phyloP scores from a whole-genome alignment of 148 eudicot genomes.

The Cornus kousa region DNA sequence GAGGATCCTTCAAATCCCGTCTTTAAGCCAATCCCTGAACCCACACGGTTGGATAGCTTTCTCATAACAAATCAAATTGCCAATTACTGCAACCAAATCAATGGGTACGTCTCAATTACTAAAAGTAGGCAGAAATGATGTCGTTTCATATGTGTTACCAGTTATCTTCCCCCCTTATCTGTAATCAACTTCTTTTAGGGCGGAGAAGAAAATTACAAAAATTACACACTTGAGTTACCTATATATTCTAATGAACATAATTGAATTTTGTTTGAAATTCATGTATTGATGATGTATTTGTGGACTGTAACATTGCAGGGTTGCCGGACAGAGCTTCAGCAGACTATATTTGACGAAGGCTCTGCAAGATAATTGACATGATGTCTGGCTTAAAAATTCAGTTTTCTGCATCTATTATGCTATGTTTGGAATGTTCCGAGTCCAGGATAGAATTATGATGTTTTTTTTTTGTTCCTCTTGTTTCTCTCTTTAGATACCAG shows the following conservation, averaged over 20 bases:
- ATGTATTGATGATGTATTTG: neutral
- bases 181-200: neutral
- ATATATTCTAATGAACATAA: neutral
- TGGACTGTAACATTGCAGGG: slow-evolving; percentile 48
- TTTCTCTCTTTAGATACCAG: neutral
- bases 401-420: neutral
- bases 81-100: slow-evolving; percentile 92
- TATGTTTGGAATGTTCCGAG: too few species aligned
- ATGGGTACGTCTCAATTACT: slow-evolving; percentile 49
- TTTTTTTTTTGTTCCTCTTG: neutral
- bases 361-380: slow-evolving; percentile 61
- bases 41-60: slow-evolving; percentile 86
- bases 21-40: slow-evolving; percentile 80
- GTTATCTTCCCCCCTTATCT: neutral
- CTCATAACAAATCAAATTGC: slow-evolving; percentile 89
- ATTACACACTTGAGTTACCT: neutral
- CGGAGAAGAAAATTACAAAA: neutral
- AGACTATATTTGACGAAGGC: slow-evolving; percentile 79
- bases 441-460: neutral
- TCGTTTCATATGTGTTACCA: neutral
- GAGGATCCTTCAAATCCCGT: slow-evolving; percentile 86
- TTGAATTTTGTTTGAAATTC: neutral
- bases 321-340: slow-evolving; percentile 90
- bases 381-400: neutral
- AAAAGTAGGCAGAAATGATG: neutral